Evolutionary conservation across 2,329 filamentous ascomycete species (phyloP), one percentile per base, ranked within the genome.

Genomic region (Xylaria sp.): DNA sequence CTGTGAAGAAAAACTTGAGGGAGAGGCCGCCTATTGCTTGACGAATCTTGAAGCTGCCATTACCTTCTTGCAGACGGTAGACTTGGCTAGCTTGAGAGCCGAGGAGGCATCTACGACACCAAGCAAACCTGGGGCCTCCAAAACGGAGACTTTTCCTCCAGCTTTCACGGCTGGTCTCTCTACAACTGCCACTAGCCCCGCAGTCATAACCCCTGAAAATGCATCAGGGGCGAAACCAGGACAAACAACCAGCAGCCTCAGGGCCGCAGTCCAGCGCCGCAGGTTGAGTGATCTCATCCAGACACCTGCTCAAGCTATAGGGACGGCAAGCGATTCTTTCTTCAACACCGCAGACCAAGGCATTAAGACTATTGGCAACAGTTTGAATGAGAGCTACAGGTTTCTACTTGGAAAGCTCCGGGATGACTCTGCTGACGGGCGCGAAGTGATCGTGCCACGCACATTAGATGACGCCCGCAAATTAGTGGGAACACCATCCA

Each of bases 21-120:
- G 96, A 18, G 96, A 99, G 81, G 92, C 94, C 13, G 94, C 96
- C 0, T 99, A 99, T 80, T 98, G 96, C 77, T 84, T 99, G 66
- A 98, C 97, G 49, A 99, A 97, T 74, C 86, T 99, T 1, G 96
- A 99, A 80, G 96, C 96, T 20, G 92, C 95, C 67, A 94, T 98
- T 65, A 94, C 92, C 62, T 99, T 99, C 77, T 84, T 99, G 15
- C 93, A 98, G 77, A 98, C 94, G 0, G 96, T 99, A 33, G 96
- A 99, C 79, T 86, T 99, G 28, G 93, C 94, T 7, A 97, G 92
- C 31, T 84, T 99, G 7, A 89, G 94, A 62, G 91, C 91, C 6
- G 93, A 97, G 72, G 94, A 97, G 79, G 82, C 85, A 20, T 90
- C 89, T 18, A 89, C 91, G 52, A 90, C 92, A 0, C 91, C 91